phyloP scores from a whole-genome alignment of 1,284 basidiomycete genomes.

The Ganoderma lucidum region DNA sequence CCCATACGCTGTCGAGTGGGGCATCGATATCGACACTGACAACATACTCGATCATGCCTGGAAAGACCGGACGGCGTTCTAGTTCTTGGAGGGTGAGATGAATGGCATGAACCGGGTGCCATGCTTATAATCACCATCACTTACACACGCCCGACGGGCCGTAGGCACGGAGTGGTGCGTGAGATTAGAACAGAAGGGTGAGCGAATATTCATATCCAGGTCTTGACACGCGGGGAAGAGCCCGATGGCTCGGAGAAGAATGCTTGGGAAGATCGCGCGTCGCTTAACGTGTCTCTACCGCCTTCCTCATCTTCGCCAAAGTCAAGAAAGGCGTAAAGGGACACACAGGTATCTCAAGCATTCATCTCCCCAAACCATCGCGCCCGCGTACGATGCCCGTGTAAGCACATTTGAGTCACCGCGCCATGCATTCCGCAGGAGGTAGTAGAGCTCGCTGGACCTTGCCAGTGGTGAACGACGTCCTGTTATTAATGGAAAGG shows the following conservation, averaged over 20 bases:
- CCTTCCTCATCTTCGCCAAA: not conserved
- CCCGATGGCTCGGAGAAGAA: not conserved
- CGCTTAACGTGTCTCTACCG: not conserved
- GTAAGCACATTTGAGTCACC: not conserved
- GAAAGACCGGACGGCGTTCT: not conserved
- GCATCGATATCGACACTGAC: conserved; percentile 52
- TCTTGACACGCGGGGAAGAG: not conserved
- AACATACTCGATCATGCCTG: conserved; percentile 46
- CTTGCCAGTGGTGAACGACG: not conserved
- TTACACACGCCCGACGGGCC: not conserved
- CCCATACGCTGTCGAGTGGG: conserved; percentile 55
- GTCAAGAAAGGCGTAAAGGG: not conserved
- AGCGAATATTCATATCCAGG: not conserved
- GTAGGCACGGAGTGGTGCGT: not conserved
- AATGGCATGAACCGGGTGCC: not conserved
- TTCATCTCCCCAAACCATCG: not conserved
- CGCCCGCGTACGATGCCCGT: not conserved
- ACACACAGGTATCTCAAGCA: not conserved
- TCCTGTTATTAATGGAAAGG: not conserved
- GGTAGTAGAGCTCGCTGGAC: not conserved
- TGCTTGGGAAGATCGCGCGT: not conserved
- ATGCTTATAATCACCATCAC: not conserved
- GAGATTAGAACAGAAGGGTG: not conserved
- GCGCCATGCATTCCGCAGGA: not conserved
- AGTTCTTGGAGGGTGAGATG: not conserved